phyloP scores from a whole-genome alignment of 306 rosid species.

The Citrullus amarus region DNA sequence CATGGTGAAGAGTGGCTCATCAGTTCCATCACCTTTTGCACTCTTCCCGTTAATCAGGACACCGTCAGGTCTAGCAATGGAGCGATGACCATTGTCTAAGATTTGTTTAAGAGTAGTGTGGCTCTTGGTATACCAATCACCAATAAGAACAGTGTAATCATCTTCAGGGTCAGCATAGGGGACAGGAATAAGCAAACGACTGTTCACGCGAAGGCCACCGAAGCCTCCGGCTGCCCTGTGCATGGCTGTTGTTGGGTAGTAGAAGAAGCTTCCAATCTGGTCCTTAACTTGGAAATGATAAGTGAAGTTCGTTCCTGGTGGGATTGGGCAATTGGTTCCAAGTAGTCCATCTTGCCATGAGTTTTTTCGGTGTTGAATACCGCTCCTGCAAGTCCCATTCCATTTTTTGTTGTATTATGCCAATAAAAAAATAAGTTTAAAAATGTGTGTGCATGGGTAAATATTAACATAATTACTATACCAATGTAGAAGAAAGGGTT shows the following conservation, averaged over 20 bases:
- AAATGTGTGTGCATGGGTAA: background rate
- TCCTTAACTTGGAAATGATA: background rate
- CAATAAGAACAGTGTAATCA: background rate
- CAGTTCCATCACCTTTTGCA: background rate
- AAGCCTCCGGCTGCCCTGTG: background rate
- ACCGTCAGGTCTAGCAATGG: background rate
- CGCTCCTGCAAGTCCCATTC: background rate
- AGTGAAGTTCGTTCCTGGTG: background rate
- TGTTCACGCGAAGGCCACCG: background rate
- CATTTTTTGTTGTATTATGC: too few species aligned
- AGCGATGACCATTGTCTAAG: background rate
- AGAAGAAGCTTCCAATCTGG: background rate
- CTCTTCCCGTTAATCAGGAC: background rate
- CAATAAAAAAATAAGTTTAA: too few species aligned
- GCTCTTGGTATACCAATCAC: background rate
- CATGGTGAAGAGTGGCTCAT: background rate
- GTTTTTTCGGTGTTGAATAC: background rate
- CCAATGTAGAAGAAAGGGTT: conserved; percentile 64
- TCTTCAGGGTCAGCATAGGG: background rate
- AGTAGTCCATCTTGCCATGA: background rate
- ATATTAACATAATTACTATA: too few species aligned
- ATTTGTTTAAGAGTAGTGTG: background rate
- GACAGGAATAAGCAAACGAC: background rate
- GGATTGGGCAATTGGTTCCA: background rate
- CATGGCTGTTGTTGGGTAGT: background rate